phyloP scores from a whole-genome alignment of 805 yeast genomes.

The Candida andamanensis region DNA sequence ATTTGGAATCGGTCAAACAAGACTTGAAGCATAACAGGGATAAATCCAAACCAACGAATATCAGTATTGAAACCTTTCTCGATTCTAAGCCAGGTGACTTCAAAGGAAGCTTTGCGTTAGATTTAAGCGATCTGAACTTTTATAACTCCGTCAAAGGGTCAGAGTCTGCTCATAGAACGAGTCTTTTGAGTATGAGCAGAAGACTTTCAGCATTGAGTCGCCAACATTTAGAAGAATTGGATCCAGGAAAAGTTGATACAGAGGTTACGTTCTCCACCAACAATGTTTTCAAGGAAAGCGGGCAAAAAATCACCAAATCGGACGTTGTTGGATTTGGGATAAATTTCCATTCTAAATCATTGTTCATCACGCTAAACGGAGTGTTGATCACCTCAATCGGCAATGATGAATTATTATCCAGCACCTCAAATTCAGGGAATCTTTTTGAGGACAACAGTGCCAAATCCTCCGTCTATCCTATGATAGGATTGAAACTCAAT shows the following conservation, averaged over 20 bases:
- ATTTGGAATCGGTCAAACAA: constrained; percentile 25
- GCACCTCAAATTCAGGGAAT: constrained; percentile 16
- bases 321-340: constrained; percentile 85
- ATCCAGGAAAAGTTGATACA: constrained; percentile 29
- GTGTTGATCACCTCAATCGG: constrained; percentile 30
- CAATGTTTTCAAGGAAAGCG: constrained; percentile 6
- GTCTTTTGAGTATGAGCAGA: constrained; percentile 32
- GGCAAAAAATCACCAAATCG: constrained; percentile 13
- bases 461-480: constrained; percentile 29
- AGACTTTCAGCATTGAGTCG: constrained; percentile 29
- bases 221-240: constrained; percentile 20
- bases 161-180: constrained; percentile 24
- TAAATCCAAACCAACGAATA: constrained; percentile 12
- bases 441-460: constrained; percentile 18
- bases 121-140: constrained; percentile 35
- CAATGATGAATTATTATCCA: constrained; percentile 20
- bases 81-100: constrained; percentile 36
- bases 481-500: constrained; percentile 28
- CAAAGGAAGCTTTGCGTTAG: constrained; percentile 37
- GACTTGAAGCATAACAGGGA: constrained; percentile 21
- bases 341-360: constrained; percentile 54
- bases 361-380: constrained; percentile 84
- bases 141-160: constrained; percentile 31
- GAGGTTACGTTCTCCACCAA: constrained; percentile 31
- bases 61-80: constrained; percentile 20